Percentiles rank a stretch among this genome's conserved stretches.
phyloP scores from a whole-genome alignment of 305 asterid genomes.

The Solanum aculeatissimum region DNA sequence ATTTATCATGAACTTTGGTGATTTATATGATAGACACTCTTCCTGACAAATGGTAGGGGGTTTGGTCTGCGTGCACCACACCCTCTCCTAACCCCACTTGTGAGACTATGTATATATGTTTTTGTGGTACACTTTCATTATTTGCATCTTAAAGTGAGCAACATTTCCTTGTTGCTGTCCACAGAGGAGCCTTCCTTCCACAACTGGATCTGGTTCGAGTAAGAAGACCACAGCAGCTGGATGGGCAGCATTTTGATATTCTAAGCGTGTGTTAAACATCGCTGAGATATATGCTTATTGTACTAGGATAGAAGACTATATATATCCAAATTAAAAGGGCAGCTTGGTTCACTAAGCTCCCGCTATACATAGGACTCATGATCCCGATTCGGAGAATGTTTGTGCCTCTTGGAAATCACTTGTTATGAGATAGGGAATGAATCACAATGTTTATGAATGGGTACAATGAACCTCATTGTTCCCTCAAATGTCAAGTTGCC shows the following conservation, averaged over 20 bases:
- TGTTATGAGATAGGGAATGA: background rate
- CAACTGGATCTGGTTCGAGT: slow-evolving; percentile 46
- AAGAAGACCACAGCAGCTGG: slow-evolving; percentile 65
- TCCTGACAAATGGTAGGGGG: too few relatives aligned
- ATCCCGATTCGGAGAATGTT: background rate
- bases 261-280: background rate
- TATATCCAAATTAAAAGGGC: background rate
- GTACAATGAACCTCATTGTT: background rate
- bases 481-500: background rate
- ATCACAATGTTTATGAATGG: background rate
- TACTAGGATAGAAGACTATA: slow-evolving; percentile 9
- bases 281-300: slow-evolving; percentile 11
- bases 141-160: background rate
- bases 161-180: slow-evolving; percentile 11
- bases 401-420: background rate
- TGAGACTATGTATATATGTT: too few relatives aligned
- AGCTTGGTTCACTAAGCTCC: background rate
- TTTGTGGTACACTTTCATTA: too few relatives aligned
- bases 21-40: background rate
- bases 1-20: background rate
- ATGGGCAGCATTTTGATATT: slow-evolving; percentile 83
- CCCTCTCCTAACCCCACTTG: too few relatives aligned
- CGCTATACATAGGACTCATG: too few relatives aligned
- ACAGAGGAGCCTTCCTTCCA: slow-evolving; percentile 76
- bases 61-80: too few relatives aligned